Evolutionary conservation across 2,329 filamentous ascomycete genomes (phyloP).

Genomic region (Raffaelea albimanens): DNA sequence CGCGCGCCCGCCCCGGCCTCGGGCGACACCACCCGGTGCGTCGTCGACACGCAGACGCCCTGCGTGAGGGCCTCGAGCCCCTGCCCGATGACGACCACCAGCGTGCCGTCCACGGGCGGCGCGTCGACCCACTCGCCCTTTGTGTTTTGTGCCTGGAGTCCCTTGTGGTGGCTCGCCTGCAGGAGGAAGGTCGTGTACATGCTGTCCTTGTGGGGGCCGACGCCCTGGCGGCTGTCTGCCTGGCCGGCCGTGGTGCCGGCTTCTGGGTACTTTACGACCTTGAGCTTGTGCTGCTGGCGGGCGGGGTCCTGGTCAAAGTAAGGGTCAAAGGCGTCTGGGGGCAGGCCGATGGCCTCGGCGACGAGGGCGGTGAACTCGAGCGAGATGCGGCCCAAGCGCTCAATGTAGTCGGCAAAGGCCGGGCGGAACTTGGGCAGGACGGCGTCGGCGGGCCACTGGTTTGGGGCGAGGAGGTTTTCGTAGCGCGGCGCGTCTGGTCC

Average conservation of each 20-base stretch:
- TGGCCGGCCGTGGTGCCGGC: slow-evolving; percentile 42
- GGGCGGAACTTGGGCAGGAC: slow-evolving; percentile 58
- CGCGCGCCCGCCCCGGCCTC: slow-evolving; percentile 58
- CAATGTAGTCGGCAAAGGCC: slow-evolving; percentile 67
- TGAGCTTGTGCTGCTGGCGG: slow-evolving; percentile 71
- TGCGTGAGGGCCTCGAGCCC: slow-evolving; percentile 48
- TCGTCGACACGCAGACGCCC: slow-evolving; percentile 43
- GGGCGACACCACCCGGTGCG: slow-evolving; percentile 74
- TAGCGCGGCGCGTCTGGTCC: slow-evolving; percentile 55
- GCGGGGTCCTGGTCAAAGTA: slow-evolving; percentile 59
- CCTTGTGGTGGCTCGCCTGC: slow-evolving; percentile 66
- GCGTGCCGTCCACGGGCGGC: slow-evolving; percentile 34
- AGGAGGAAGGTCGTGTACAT: slow-evolving; percentile 77
- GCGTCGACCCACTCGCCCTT: slow-evolving; percentile 58
- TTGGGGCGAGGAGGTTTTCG: slow-evolving; percentile 66
- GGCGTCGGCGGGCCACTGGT: slow-evolving; percentile 64
- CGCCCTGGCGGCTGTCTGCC: slow-evolving; percentile 31
- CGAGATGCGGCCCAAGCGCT: slow-evolving; percentile 62
- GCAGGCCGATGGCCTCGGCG: slow-evolving; percentile 72
- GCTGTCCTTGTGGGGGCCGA: slow-evolving; percentile 76
- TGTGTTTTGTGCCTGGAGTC: slow-evolving; percentile 76
- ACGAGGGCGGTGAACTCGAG: slow-evolving; percentile 70
- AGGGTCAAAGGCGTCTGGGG: slow-evolving; percentile 58
- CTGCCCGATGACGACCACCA: slow-evolving; percentile 50
- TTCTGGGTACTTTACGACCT: slow-evolving; percentile 82